phyloP scores from a whole-genome alignment of 331 rosid genomes.

The Stylosanthes scabra region DNA sequence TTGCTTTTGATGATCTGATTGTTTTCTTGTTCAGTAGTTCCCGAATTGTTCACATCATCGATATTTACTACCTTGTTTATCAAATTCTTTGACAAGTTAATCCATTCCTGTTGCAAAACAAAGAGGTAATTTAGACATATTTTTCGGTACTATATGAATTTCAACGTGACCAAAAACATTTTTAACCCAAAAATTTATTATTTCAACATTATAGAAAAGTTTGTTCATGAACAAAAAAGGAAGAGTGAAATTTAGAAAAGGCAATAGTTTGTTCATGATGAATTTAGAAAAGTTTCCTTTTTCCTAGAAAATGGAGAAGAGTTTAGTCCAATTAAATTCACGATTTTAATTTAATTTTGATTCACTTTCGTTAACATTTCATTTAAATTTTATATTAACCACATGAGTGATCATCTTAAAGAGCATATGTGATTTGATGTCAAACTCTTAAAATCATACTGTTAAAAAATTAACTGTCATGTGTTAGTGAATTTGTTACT shows the following conservation, averaged over 20 bases:
- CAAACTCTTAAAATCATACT: no score
- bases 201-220: background rate
- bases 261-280: constrained; percentile 3
- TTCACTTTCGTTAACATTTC: no score
- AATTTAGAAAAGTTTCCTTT: background rate
- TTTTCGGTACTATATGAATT: no score
- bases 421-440: no score
- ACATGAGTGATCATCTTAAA: no score
- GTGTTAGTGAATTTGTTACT: no score
- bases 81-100: constrained; percentile 19
- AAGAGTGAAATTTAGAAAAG: background rate
- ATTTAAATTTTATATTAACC: no score
- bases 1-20: constrained; percentile 2
- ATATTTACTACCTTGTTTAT: constrained; percentile 18
- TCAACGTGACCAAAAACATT: no score
- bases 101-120: constrained; percentile 45
- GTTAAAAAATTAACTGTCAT: no score
- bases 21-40: constrained; percentile 21
- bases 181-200: no score
- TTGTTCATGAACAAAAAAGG: constrained; percentile 7
- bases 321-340: no score
- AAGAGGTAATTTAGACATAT: background rate
- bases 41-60: constrained; percentile 34
- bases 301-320: background rate
- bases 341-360: no score